These are phyloP conservation scores for Acorus calamus DNA, from an alignment of 106 monocot genomes.

Conservation along the genomic window DNA sequence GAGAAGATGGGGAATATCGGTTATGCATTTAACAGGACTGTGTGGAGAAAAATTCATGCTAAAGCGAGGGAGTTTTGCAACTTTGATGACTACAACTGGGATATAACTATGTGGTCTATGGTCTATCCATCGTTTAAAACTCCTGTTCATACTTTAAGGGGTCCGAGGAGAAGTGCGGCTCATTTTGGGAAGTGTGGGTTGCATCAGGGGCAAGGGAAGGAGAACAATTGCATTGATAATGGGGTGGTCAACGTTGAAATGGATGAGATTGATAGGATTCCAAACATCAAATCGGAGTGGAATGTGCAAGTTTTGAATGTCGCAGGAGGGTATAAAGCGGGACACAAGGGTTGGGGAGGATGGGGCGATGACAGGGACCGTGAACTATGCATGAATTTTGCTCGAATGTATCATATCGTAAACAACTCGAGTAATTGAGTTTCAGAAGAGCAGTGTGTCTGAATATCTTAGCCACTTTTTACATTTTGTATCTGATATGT, in stretches of 20 bases:
- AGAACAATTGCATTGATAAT: constrained; percentile 52
- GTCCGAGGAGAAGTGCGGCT: constrained; percentile 66
- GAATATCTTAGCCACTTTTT: not conserved
- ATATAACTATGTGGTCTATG: constrained; percentile 95
- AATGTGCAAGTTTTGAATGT: constrained; percentile 35
- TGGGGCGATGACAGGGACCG: constrained; percentile 89
- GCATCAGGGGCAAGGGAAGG: constrained; percentile 83
- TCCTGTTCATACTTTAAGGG: constrained; percentile 62
- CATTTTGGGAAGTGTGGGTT: constrained; percentile 95
- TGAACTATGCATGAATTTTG: constrained; percentile 85
- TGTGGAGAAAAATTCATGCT: constrained; percentile 84
- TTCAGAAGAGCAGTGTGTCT: not conserved
- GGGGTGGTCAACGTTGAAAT: constrained; percentile 34
- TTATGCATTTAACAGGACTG: constrained; percentile 79
- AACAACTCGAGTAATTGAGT: constrained; percentile 8
- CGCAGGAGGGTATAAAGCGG: constrained; percentile 59
- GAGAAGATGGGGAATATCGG: constrained; percentile 97
- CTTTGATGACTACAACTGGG: constrained; percentile 98
- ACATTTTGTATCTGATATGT: constrained; percentile 1
- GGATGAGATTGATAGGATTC: constrained; percentile 41
- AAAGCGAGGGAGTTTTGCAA: constrained; percentile 79
- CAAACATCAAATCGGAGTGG: constrained; percentile 67
- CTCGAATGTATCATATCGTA: constrained; percentile 57
- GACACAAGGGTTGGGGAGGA: constrained; percentile 95
- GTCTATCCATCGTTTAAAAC: constrained; percentile 79